Conservation (phyloP, 345 rosid genomes). For the Syzygium oleosum region DNA sequence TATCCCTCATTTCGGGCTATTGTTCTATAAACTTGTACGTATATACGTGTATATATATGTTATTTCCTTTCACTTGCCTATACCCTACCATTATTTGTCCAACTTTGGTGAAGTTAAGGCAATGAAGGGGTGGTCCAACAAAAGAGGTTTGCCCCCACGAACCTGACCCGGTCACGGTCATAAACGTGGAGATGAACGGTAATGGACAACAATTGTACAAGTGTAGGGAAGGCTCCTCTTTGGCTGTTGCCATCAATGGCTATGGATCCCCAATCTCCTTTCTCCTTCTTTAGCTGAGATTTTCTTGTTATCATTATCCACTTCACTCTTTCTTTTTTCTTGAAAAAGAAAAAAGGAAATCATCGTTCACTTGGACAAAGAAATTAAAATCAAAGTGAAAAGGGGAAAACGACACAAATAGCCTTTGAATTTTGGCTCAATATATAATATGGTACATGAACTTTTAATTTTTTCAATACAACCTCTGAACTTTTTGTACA, state of each 20-base stretch:
- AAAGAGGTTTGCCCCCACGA: background rate
- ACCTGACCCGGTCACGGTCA: background rate
- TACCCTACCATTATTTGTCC: background rate
- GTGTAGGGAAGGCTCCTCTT: background rate
- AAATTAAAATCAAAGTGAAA: background rate
- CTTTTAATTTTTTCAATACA: too few species aligned
- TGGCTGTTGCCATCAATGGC: background rate
- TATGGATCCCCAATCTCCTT: background rate
- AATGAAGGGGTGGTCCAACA: background rate
- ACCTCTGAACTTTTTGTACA: too few species aligned
- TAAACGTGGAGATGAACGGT: background rate
- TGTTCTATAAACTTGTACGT: too few species aligned
- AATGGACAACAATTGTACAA: background rate
- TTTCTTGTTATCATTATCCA: background rate
- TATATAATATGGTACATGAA: too few species aligned
- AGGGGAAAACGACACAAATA: background rate
- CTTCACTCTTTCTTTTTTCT: background rate
- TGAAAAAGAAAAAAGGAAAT: background rate
- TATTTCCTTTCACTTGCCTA: background rate
- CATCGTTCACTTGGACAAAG: background rate
- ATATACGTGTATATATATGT: background rate
- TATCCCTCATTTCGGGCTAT: background rate
- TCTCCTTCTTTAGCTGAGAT: background rate
- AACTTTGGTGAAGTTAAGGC: background rate
- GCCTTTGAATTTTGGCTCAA: too few species aligned